These are phyloP conservation scores for Lactarius psammicola DNA, from an alignment of 768 basidiomycete species.

Conservation along the genomic window DNA sequence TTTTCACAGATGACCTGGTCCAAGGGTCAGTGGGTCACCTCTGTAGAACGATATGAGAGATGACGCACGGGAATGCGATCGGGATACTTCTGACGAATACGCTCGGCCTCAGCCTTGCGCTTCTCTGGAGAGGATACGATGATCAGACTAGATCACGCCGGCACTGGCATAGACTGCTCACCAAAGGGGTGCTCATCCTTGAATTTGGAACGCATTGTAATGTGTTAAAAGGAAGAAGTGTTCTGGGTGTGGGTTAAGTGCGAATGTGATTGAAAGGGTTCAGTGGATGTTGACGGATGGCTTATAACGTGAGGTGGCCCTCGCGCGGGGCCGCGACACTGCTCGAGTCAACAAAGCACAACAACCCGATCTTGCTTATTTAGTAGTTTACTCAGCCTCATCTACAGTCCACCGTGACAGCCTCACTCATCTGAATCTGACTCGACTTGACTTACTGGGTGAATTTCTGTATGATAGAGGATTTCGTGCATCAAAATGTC, in stretches of 20 bases:
- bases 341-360: conserved; percentile 27
- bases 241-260: conserved; percentile 24
- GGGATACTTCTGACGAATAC: conserved; percentile 97
- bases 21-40: conserved; percentile 6
- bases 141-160: conserved; percentile 38
- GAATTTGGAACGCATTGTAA: conserved; percentile 87
- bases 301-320: conserved; percentile 20
- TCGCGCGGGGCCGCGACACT: neutral
- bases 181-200: conserved; percentile 99
- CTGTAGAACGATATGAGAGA: conserved; percentile 6
- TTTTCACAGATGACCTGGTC: conserved; percentile 98
- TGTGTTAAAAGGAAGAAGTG: neutral
- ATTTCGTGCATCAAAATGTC: neutral
- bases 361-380: conserved; percentile 21
- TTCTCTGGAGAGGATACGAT: conserved; percentile 66
- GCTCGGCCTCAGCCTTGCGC: conserved; percentile 98
- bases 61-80: conserved; percentile 92
- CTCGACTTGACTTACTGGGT: neutral
- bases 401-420: too few relatives aligned
- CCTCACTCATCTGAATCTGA: neutral
- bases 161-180: conserved; percentile 43
- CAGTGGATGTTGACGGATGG: neutral
- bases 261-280: neutral
- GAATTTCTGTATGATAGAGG: neutral
- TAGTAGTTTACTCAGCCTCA: conserved; percentile 1